phyloP scores from a whole-genome alignment of 1,284 basidiomycete species.

The Pterulicium gracile region DNA sequence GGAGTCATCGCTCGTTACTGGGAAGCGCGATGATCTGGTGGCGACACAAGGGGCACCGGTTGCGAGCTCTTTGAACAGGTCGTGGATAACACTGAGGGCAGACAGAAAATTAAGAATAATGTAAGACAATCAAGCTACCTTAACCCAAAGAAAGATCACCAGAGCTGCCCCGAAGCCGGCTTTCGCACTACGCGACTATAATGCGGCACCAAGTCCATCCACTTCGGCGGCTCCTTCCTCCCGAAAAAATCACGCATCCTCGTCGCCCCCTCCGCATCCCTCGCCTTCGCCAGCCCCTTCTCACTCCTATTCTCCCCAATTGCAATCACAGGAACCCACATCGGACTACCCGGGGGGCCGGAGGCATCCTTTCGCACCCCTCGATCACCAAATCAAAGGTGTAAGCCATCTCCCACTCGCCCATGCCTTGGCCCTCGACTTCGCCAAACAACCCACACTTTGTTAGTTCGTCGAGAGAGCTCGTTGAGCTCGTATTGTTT shows the following conservation, averaged over 20 bases:
- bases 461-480: neutral
- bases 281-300: neutral
- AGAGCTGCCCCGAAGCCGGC: too few relatives aligned
- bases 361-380: too few relatives aligned
- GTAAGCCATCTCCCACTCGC: neutral
- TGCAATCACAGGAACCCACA: neutral
- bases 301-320: neutral
- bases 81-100: too few relatives aligned
- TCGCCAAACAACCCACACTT: neutral
- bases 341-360: neutral
- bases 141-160: too few relatives aligned
- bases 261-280: neutral
- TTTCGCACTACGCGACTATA: too few relatives aligned
- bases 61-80: too few relatives aligned
- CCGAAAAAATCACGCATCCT: neutral
- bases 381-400: too few relatives aligned
- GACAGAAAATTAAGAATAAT: too few relatives aligned
- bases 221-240: neutral
- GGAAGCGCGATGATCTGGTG: too few relatives aligned
- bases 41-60: too few relatives aligned
- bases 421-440: neutral
- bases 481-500: neutral
- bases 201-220: neutral
- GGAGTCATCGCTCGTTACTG: too few relatives aligned
- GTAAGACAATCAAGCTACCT: too few relatives aligned